Evolutionary conservation across 2,329 filamentous ascomycete species (phyloP), one percentile per base, ranked within the genome.

Genomic region (Trichoderma endophyticum): DNA sequence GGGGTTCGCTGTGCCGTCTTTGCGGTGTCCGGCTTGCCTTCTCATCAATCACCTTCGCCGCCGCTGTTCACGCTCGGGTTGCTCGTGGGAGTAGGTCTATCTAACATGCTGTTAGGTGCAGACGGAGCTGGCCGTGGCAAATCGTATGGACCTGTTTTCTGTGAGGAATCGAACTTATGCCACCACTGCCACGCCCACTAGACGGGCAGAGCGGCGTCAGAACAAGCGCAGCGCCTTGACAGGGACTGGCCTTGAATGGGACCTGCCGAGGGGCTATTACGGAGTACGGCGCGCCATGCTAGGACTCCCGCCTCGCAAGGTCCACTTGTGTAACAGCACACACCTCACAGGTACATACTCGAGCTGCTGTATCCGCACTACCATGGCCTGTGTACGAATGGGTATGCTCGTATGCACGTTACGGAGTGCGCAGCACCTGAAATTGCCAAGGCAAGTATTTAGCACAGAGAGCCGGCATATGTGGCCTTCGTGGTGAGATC

Each of bases 261-360:
- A 75, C 74, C 74, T 76, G 74, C 75, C 75, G 75, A 76, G 70
- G 73, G 72, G 60, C 56, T 68, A 43, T 43, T 43, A 69, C 66
- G 66, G 66, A 69, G 66, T 51, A 61, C 72, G 57, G 67, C 62
- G 57, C 61, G 36, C 73, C 74, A 67, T 75, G 73, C 71, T 76
- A 74, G 72, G 71, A 72, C 72, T 76, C 75, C 75, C 75, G 75
- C 71, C 43, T 64, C 14, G 60, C 67, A 34, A 34, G 67, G 75
- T 75, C 75, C 75, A 75, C 74, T 54, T 24, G 71, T 59, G 72
- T 60, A 51, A 43, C 32, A 64, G 48, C 61, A 64, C 39, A 26
- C 34, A 54, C 54, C 30, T 30, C 36, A 32, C 59, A 71, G 51
- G 56, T 59, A 66, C 32, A 21, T 32, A 59, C 26, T 54, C 18